A percentile compares a stretch with the other conserved stretches of the same genome.
Conservation (phyloP, 257 asterid species). For the Plantago major region DNA sequence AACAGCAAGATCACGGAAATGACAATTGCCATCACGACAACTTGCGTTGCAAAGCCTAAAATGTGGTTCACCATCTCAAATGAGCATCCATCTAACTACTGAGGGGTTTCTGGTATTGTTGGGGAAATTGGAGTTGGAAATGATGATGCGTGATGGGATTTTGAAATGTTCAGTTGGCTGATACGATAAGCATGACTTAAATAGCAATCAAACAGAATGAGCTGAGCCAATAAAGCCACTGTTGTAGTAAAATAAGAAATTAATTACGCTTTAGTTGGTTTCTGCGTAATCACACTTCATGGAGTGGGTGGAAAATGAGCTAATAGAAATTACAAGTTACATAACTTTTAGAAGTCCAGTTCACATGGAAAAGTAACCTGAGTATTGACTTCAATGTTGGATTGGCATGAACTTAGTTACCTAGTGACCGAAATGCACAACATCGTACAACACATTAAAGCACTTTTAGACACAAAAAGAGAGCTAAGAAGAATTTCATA, state of each 20-base stretch:
- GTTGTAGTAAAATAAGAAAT: conserved; percentile 6
- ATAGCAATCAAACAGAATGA: conserved; percentile 8
- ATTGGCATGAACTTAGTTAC: no score
- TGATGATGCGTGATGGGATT: neutral
- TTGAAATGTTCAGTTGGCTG: neutral
- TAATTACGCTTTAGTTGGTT: conserved; percentile 25
- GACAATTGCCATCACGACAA: conserved; percentile 39
- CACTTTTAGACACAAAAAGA: no score
- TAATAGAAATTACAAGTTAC: conserved; percentile 3
- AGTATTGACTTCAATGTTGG: conserved; percentile 2
- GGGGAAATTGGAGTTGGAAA: neutral
- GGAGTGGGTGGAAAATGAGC: conserved; percentile 50
- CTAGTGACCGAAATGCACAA: no score
- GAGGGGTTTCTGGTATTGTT: no score
- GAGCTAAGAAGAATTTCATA: no score
- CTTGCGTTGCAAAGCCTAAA: conserved; percentile 26
- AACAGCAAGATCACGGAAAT: conserved; percentile 43
- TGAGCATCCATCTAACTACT: conserved; percentile 3
- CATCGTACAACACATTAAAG: no score
- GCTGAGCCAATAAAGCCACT: conserved; percentile 19
- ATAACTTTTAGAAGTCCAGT: neutral
- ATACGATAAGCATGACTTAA: conserved; percentile 15
- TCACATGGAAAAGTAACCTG: conserved; percentile 4
- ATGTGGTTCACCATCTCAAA: conserved; percentile 24
- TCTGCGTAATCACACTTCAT: conserved; percentile 16